Conservation (phyloP, 1,139 yeast genomes). For the Geotrichum phurueaensis region DNA sequence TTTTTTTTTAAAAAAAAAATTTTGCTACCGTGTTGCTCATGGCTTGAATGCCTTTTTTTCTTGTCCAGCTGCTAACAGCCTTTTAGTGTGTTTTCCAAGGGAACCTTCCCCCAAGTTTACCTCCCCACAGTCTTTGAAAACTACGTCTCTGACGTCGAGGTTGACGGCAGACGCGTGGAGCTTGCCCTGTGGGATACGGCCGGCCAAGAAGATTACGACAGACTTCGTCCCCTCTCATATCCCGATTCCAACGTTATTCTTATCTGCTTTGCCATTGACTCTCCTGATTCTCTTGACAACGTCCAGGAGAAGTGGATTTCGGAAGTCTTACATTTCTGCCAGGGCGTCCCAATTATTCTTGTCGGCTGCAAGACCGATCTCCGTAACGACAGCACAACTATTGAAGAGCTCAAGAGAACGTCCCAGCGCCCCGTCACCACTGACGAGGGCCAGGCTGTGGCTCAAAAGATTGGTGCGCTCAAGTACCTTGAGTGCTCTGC, state of each 20-base stretch:
- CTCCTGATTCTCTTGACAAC: constrained; percentile 92
- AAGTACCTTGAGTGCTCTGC: constrained; percentile 85
- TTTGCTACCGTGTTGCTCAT: background rate
- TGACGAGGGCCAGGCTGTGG: constrained; percentile 82
- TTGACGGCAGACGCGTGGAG: constrained; percentile 87
- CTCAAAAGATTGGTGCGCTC: constrained; percentile 71
- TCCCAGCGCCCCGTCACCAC: constrained; percentile 82
- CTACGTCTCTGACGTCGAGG: constrained; percentile 90
- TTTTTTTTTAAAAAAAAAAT: too few species aligned
- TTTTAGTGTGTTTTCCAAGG: constrained; percentile 68
- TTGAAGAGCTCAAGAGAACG: constrained; percentile 72
- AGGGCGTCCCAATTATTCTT: constrained; percentile 88
- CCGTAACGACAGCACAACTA: constrained; percentile 69
- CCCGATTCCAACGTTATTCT: constrained; percentile 96
- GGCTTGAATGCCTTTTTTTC: constrained; percentile 11
- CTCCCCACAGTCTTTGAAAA: constrained; percentile 95
- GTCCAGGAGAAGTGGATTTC: constrained; percentile 98
- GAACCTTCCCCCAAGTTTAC: constrained; percentile 91
- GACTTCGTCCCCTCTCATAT: constrained; percentile 91
- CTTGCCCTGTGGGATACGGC: constrained; percentile 96
- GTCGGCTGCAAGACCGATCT: constrained; percentile 90
- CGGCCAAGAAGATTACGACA: constrained; percentile 97
- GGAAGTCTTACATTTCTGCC: constrained; percentile 96
- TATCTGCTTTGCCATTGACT: constrained; percentile 86
- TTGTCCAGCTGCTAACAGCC: background rate